Evolutionary conservation across 2,329 filamentous ascomycete species (phyloP).

Genomic region (Tolypocladium amazonense): DNA sequence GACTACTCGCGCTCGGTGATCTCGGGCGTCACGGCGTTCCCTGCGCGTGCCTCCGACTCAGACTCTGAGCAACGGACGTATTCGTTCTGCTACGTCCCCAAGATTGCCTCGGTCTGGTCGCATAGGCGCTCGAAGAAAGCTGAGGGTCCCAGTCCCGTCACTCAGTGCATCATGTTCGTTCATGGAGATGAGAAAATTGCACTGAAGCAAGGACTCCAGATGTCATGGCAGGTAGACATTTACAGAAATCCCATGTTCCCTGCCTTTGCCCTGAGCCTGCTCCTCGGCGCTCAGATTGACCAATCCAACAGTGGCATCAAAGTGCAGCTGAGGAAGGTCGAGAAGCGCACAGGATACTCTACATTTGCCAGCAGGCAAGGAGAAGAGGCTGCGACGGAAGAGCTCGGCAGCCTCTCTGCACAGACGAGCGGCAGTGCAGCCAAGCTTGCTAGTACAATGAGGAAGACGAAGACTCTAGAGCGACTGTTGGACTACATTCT

Average conservation of each 20-base stretch:
- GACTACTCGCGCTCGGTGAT: constrained; percentile 22
- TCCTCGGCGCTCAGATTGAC: constrained; percentile 23
- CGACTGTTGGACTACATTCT: constrained; percentile 21
- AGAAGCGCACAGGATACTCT: constrained; percentile 23
- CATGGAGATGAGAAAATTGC: constrained; percentile 12
- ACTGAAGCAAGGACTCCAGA: constrained; percentile 13
- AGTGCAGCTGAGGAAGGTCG: constrained; percentile 19
- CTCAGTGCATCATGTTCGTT: constrained; percentile 20
- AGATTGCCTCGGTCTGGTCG: constrained; percentile 26
- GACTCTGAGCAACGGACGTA: constrained; percentile 11
- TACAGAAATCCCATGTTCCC: constrained; percentile 23
- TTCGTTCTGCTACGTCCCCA: constrained; percentile 25
- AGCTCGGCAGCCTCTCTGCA: constrained; percentile 19
- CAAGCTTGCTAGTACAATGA: constrained; percentile 24
- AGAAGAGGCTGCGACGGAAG: constrained; percentile 15
- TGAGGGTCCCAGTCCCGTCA: constrained; percentile 8
- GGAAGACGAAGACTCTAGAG: constrained; percentile 23
- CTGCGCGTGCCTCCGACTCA: constrained; percentile 2
- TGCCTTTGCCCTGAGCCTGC: constrained; percentile 20
- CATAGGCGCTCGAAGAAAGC: constrained; percentile 8
- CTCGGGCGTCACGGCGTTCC: constrained; percentile 20
- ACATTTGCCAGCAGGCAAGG: constrained; percentile 17
- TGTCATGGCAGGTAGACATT: constrained; percentile 16
- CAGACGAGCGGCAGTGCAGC: constrained; percentile 22
- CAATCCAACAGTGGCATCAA: constrained; percentile 20